phyloP scores from a whole-genome alignment of 75 land plant genomes.

The Azolla pinnata region DNA sequence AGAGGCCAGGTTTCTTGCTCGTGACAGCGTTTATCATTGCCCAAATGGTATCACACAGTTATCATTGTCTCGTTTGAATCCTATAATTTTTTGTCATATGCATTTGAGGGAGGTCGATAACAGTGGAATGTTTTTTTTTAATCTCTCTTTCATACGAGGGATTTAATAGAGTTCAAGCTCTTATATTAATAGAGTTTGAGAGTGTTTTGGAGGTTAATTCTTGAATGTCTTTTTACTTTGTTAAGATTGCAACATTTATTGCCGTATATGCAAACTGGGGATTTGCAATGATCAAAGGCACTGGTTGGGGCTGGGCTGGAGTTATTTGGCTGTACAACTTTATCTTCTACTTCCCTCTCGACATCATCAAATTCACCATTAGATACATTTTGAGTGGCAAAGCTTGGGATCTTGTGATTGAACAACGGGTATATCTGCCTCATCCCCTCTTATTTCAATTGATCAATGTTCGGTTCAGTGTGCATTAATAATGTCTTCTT shows the following conservation, averaged over 20 bases:
- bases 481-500: too few relatives aligned
- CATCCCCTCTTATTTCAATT: too few relatives aligned
- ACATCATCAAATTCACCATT: slow-evolving; percentile 50
- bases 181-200: too few relatives aligned
- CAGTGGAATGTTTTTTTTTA: too few relatives aligned
- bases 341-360: slow-evolving; percentile 81
- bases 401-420: slow-evolving; percentile 92
- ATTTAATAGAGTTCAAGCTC: too few relatives aligned
- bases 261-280: slow-evolving; percentile 92
- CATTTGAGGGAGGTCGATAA: too few relatives aligned
- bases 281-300: slow-evolving; percentile 79
- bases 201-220: too few relatives aligned
- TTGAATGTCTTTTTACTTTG: too few relatives aligned
- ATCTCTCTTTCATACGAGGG: too few relatives aligned
- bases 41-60: slow-evolving; percentile 82
- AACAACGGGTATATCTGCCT: slow-evolving; percentile 95
- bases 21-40: slow-evolving; percentile 65
- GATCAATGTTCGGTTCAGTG: neutral
- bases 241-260: slow-evolving; percentile 87
- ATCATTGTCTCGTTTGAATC: too few relatives aligned
- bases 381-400: slow-evolving; percentile 76
- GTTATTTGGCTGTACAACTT: slow-evolving; percentile 90
- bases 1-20: slow-evolving; percentile 77
- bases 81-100: too few relatives aligned
- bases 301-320: slow-evolving; percentile 99